Evolutionary conservation across 805 yeast genomes (phyloP).

Genomic region (Candida vaughaniae): DNA sequence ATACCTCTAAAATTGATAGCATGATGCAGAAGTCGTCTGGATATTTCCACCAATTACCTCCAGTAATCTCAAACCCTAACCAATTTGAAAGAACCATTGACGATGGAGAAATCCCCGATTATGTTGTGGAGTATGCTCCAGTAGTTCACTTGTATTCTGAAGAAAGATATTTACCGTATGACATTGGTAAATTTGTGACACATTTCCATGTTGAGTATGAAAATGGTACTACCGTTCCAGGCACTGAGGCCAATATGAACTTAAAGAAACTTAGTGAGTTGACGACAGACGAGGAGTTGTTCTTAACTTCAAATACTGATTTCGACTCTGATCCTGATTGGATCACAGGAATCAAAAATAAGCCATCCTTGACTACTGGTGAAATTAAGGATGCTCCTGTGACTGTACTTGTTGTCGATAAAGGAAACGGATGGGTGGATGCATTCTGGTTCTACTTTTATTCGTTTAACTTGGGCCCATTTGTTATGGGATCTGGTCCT

Average conservation of each 20-base stretch:
- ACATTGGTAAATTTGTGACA: slow-evolving; percentile 63
- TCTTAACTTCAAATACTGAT: slow-evolving; percentile 65
- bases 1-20: slow-evolving; percentile 17
- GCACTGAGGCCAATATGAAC: slow-evolving; percentile 32
- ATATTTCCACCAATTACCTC: slow-evolving; percentile 30
- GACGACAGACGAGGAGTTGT: slow-evolving; percentile 41
- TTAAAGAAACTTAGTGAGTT: slow-evolving; percentile 22
- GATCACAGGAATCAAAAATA: slow-evolving; percentile 71
- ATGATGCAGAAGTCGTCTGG: slow-evolving; percentile 24
- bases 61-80: slow-evolving; percentile 33
- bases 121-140: slow-evolving; percentile 68
- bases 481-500: slow-evolving; percentile 96
- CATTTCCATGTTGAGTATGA: slow-evolving; percentile 59
- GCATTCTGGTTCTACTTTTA: slow-evolving; percentile 96
- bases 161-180: slow-evolving; percentile 83
- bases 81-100: slow-evolving; percentile 35
- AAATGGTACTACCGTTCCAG: slow-evolving; percentile 44
- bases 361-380: slow-evolving; percentile 73
- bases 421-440: slow-evolving; percentile 93
- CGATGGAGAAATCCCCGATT: slow-evolving; percentile 61
- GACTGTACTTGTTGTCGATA: slow-evolving; percentile 77
- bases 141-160: slow-evolving; percentile 85
- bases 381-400: slow-evolving; percentile 77
- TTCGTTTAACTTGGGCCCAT: slow-evolving; percentile 92
- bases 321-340: slow-evolving; percentile 74